These are phyloP conservation scores for Acanthamoeba lenticulata DNA, from an alignment of 208 protist genomes.

Conservation along the genomic window DNA sequence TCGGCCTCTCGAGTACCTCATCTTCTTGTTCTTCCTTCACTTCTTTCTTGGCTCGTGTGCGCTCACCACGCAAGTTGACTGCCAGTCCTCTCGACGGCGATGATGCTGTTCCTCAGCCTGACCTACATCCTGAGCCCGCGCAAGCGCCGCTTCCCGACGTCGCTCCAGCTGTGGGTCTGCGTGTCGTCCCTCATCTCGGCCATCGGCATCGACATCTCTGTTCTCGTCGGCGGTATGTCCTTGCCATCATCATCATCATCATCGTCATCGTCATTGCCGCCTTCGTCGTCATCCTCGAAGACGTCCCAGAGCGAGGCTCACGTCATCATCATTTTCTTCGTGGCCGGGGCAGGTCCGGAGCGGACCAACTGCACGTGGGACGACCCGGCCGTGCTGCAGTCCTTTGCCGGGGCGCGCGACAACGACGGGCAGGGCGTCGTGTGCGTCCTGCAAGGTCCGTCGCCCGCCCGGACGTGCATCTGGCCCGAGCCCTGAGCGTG, in stretches of 20 bases:
- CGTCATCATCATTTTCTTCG: background rate
- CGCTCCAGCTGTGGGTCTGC: background rate
- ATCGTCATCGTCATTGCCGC: too few species aligned
- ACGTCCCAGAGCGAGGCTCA: too few species aligned
- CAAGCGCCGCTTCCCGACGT: background rate
- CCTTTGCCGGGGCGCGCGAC: background rate
- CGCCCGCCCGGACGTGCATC: background rate
- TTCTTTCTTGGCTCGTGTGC: background rate
- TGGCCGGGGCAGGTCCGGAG: background rate
- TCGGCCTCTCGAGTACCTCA: background rate
- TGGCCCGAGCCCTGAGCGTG: too few species aligned
- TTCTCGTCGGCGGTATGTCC: background rate
- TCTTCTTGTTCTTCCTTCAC: too few species aligned
- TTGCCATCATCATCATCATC: background rate
- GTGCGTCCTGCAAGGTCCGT: background rate
- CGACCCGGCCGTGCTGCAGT: background rate
- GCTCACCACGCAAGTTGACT: background rate
- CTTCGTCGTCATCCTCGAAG: too few species aligned
- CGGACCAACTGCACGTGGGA: conserved; percentile 8
- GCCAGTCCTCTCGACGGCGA: background rate
- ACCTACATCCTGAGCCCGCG: background rate
- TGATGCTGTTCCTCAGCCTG: background rate
- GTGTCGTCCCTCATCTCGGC: background rate
- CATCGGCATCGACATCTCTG: background rate
- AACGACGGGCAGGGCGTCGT: conserved; percentile 21